Evolutionary conservation across 176 grass and related monocot genomes (phyloP), one percentile per base, ranked within the genome.

Genomic region (Bolboschoenus planiculmis): DNA sequence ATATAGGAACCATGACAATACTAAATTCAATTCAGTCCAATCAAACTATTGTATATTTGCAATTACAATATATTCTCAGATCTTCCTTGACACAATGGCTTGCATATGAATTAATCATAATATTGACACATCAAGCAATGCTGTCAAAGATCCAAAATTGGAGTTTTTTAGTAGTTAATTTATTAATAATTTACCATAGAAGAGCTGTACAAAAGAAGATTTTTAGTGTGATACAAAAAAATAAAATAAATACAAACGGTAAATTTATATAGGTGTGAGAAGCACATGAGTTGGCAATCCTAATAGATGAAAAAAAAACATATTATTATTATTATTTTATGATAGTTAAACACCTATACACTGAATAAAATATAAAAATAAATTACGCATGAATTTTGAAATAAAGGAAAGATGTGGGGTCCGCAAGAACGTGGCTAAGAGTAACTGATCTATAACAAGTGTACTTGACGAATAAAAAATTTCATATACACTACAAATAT

Each of bases 401-500:
- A 74, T 40, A 2, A 48, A 23, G 43, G 71, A 50, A 75, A 48
- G 1, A 18, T 23, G 23, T 50, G 43, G 71, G 63, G n/a, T 43
- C 43, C 13, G 2, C 10, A 48, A 16, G 43, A 75, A 75, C 43
- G 71, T 75, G 71, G 43, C 5, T 75, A 47, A 50, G 71, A 48
- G 71, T 75, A 75, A 75, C 21, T 48, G 33, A 75, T 75, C 40
- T 75, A 75, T 75, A 67, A 67, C 18, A 50, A 75, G 71, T 1
- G 43, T 50, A 30, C 23, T 75, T 50, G 20, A 24, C 36, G 71
- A 75, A 75, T 48, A 43, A 31, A 50, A 3, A 24, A 7, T 13
- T 65, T 33, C n/a, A n/a, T n/a, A n/a, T n/a, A n/a, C n/a, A n/a
- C n/a, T n/a, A n/a, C n/a, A n/a, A n/a, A n/a, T n/a, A n/a, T n/a